Base-by-base conservation (phyloP, 768 basidiomycete species). In the Daedaleopsis sinensis region DNA sequence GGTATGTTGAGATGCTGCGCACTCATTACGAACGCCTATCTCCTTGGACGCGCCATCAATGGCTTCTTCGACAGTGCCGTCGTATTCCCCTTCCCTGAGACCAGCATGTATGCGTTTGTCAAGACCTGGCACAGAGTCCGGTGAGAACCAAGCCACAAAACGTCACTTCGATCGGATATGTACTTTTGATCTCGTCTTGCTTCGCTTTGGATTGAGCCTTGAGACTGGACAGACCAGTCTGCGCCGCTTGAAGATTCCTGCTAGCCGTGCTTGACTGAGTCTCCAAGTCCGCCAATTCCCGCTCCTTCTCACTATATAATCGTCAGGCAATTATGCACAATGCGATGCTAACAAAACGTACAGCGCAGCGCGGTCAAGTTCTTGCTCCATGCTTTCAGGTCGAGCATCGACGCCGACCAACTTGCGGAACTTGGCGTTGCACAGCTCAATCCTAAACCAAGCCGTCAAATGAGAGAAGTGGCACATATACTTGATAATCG, bases 321-420 rank as follows among this genome's bases (percentile, higher is more conserved):
- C 18, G 37, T 18, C 11, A 19, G 8, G 37, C 27, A 9, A 2
- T 12, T 0, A 36, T 42, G 23, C 27, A 15, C 50, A 16, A 48
- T 1, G 27, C 16, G 10, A 61, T 38, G 19, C 24, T 4, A 19
- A 27, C 9, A 21, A 32, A 16, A 79, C 84, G 70, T 55, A 94
- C 93, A 76, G 71, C 11, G 80, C 73, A 9, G 85, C 70, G 18
- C 80, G 78, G 23, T 89, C 86, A 6, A 92, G 79, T 58, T 91
- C 89, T 18, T 78, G 79, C 65, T 96, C 94, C 78, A 96, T 89
- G 1, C 80, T 85, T 10, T 87, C 87, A 1, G 79, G 75, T 7
- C 79, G 77, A 0, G 87, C 78, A 42, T 89, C 84, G 44, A 74
- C 76, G 15, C 86, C 87, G n/a, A 88, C 77, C 11, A 92, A 71